Evolutionary conservation across 768 basidiomycete species (phyloP), one percentile per base, ranked within the genome.

Genomic region (Serendipita sp.): DNA sequence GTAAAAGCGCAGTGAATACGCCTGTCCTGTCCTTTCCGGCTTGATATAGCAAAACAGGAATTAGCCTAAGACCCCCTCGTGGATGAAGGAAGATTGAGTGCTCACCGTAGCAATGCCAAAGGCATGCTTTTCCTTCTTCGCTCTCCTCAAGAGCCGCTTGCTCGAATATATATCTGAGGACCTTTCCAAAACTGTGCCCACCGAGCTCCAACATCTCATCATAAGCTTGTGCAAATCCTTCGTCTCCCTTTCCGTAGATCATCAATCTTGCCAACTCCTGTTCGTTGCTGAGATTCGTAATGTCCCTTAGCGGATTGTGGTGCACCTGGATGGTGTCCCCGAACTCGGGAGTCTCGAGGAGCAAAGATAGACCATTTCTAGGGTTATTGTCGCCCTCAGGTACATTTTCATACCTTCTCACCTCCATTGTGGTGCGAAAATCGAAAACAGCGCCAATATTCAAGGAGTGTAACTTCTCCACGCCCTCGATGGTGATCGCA

Each of bases 21-120:
- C 64, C 89, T 1, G 89, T 90, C 67, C 89, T 75, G 72, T 91
- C 88, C 71, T 90, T 91, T 2, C 89, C 89, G 28, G 87, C 89
- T 80, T 28, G 16, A 44, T 34, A 50, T n/a, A n/a, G n/a, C n/a
- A n/a, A n/a, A n/a, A n/a, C n/a, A 45, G 13, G 14, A 41, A 42
- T 38, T 43, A 64, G 24, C 3, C 56, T 61, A 5, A 16, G 20
- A 34, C 20, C 16, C 24, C 26, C 44, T 22, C 24, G 48, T 24
- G 42, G 31, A 1, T 38, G 3, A 22, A 16, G 30, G 26, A 33
- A 24, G 5, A 26, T n/a, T 17, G n/a, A 24, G 22, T 24, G 61
- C 69, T 61, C 42, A 78, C 79, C 80, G 61, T 89, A 90, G 66
- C 89, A 91, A 67, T 90, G 87, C 66, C 90, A 86, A 28, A 90